Percentiles rank a stretch among this genome's conserved stretches.
These are phyloP conservation scores for Chionographis japonica DNA, from an alignment of 106 monocot genomes.

Conservation along the genomic window DNA sequence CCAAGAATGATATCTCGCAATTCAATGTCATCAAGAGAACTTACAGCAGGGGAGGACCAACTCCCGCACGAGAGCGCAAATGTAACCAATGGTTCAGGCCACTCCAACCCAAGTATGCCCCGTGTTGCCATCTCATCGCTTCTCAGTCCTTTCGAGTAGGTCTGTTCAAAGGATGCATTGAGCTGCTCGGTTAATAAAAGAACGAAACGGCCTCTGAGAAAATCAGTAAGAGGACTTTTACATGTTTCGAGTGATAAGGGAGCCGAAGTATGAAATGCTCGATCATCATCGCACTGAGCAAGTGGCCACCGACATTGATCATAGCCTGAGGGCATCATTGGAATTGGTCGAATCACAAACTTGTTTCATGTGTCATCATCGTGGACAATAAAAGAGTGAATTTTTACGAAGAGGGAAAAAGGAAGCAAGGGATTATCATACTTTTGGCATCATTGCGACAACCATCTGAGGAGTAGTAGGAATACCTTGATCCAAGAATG, in stretches of 20 bases:
- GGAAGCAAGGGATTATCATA: slow-evolving; percentile 9
- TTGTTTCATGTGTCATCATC: not conserved
- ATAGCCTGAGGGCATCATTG: slow-evolving; percentile 57
- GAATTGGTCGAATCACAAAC: not conserved
- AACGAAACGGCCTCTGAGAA: not conserved
- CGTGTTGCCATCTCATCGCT: slow-evolving; percentile 33
- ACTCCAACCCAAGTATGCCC: slow-evolving; percentile 72
- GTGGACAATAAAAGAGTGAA: not conserved
- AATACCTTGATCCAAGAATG: slow-evolving; percentile 75
- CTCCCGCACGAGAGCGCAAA: slow-evolving; percentile 98
- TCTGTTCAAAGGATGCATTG: slow-evolving; percentile 18
- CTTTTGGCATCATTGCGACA: slow-evolving; percentile 79
- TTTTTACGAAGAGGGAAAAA: not conserved
- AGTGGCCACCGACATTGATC: slow-evolving; percentile 86
- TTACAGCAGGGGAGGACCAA: slow-evolving; percentile 97
- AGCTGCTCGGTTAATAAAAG: not conserved
- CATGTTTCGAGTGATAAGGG: slow-evolving; percentile 65
- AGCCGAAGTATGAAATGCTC: slow-evolving; percentile 89
- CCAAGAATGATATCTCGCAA: not conserved
- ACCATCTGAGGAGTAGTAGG: slow-evolving; percentile 76
- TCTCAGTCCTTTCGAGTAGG: slow-evolving; percentile 39
- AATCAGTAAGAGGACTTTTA: slow-evolving; percentile 17
- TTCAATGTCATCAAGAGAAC: not conserved
- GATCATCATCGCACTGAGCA: slow-evolving; percentile 79
- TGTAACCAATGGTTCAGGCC: slow-evolving; percentile 91